Evolutionary conservation across 1,139 yeast species (phyloP), one percentile per base, ranked within the genome.

Genomic region (Insectozyma bohioensis): DNA sequence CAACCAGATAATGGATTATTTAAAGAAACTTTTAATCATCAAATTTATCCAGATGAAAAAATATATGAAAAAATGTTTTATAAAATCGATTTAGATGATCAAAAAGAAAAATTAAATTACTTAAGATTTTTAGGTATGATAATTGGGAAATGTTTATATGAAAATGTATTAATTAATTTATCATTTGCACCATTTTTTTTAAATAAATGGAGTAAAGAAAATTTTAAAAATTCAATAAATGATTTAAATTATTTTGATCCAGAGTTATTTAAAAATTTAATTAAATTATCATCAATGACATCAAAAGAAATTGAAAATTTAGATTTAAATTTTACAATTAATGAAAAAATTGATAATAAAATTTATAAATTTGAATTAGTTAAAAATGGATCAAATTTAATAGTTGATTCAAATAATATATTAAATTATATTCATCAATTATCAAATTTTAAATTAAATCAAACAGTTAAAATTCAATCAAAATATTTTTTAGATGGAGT

Each of bases 81-180:
- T 11, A 43, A 50, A 6, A 48, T 60, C 8, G 67, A 63, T 26
- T 31, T 43, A 3, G 54, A 55, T n/a, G 39, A 46, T 3, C 68
- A 63, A 37, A 51, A 48, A 14, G 38, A 42, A 22, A 56, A 61
- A 17, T 52, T 81, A 32, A 51, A 58, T 17, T 69, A 71, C 38
- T 57, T 76, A 31, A 68, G 69, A 44, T 88, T 87, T 48, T 56
- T 88, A 45, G 98, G 98, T 0, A 78, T 74, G 58, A 63, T 88
- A 7, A 68, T 92, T 30, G 98, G 97, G 1, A 92, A 88, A 52
- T 88, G 97, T 50, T 63, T 92, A n/a, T 87, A 84, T 51, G 95
- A 86, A 37, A 79, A 80, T 35, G 82, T 88, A 3, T 65, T 90
- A 42, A 77, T 92, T 10, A 95, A 90, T 54, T 75, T 86, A 16